Conservation (phyloP, 2,329 filamentous ascomycete genomes). For the Monilinia aucupariae region DNA sequence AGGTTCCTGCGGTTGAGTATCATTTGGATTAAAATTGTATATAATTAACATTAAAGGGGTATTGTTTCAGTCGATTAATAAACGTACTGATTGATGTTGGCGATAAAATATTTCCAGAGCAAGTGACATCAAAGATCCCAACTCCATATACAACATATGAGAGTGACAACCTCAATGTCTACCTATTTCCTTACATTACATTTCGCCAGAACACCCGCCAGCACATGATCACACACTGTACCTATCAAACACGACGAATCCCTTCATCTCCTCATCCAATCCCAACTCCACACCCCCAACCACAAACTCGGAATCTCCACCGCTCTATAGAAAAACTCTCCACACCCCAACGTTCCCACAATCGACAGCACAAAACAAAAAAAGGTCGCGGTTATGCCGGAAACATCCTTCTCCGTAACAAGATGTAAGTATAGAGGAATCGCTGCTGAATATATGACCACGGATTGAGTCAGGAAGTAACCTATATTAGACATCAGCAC, state of each 20-base stretch:
- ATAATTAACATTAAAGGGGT: too few relatives aligned
- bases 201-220: not conserved
- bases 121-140: too few relatives aligned
- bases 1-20: too few relatives aligned
- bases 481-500: slow-evolving; percentile 31
- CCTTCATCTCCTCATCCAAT: slow-evolving; percentile 11
- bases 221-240: not conserved
- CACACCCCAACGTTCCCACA: not conserved
- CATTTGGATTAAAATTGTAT: too few relatives aligned
- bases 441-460: slow-evolving; percentile 40
- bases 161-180: too few relatives aligned
- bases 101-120: too few relatives aligned
- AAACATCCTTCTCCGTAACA: not conserved
- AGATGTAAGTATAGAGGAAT: slow-evolving; percentile 36
- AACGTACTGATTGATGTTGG: too few relatives aligned
- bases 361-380: not conserved
- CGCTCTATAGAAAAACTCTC: slow-evolving; percentile 19
- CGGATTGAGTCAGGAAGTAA: slow-evolving; percentile 40
- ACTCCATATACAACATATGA: too few relatives aligned
- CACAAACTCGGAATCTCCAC: slow-evolving; percentile 19
- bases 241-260: too few relatives aligned
- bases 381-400: not conserved
- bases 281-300: slow-evolving; percentile 14
- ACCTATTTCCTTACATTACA: not conserved
- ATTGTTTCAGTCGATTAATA: too few relatives aligned